Percentiles rank a stretch among this genome's conserved stretches.
phyloP scores from a whole-genome alignment of 352 stramenopile genomes.

The Globisporangium emineosum region DNA sequence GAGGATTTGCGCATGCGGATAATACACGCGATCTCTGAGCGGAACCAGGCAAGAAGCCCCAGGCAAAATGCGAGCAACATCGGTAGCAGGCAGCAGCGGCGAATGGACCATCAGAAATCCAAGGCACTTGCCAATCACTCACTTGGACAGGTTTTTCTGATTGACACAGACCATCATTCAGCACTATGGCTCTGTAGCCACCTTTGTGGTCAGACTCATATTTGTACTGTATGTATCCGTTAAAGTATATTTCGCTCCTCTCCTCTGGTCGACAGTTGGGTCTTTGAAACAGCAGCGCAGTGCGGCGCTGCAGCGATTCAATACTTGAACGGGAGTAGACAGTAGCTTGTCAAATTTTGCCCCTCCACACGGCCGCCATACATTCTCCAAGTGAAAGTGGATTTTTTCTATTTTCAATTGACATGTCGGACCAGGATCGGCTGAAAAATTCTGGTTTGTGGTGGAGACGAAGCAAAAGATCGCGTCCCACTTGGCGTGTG shows the following conservation, averaged over 20 bases:
- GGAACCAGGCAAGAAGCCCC: not conserved
- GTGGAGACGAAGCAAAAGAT: not conserved
- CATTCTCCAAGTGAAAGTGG: constrained; percentile 1
- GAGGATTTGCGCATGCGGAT: not conserved
- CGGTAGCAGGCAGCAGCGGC: not conserved
- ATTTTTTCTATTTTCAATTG: constrained; percentile 12
- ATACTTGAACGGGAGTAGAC: not conserved
- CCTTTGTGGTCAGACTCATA: not conserved
- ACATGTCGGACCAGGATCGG: constrained; percentile 9
- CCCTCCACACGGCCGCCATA: constrained; percentile 1
- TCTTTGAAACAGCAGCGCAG: not conserved
- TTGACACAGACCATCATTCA: constrained; percentile 3
- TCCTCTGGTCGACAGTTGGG: not conserved
- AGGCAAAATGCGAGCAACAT: not conserved
- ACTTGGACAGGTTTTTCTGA: not conserved
- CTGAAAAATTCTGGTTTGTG: constrained; percentile 6
- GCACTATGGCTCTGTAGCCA: not conserved
- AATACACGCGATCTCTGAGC: not conserved
- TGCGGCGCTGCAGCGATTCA: not conserved
- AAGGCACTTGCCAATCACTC: not conserved
- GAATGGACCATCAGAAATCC: not conserved
- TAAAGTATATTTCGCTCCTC: constrained; percentile 1
- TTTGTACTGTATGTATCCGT: not conserved
- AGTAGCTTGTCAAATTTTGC: not conserved
- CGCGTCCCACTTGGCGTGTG: not conserved